Evolutionary conservation across 2,329 filamentous ascomycete genomes (phyloP).

Genomic region (Pleoardoris graminearum): DNA sequence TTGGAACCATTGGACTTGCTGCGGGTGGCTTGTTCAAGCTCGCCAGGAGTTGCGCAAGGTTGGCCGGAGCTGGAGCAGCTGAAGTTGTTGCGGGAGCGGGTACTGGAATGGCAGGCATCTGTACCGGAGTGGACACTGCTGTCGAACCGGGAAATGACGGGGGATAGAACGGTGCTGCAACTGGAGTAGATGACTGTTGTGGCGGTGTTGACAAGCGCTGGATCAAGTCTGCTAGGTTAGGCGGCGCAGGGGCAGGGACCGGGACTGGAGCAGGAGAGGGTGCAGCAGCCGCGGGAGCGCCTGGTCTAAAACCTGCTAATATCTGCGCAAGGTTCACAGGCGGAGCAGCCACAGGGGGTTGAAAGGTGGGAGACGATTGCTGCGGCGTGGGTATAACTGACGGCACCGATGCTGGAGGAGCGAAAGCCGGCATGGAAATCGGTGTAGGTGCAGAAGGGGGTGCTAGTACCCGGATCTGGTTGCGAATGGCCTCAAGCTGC

Average conservation of each 20-base stretch:
- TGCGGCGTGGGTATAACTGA: constrained; percentile 35
- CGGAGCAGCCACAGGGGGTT: constrained; percentile 23
- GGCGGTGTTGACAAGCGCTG: constrained; percentile 34
- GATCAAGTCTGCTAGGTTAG: constrained; percentile 37
- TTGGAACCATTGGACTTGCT: constrained; percentile 16
- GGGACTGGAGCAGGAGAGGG: constrained; percentile 23
- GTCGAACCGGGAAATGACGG: constrained; percentile 32
- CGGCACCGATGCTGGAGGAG: constrained; percentile 41
- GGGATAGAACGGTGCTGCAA: constrained; percentile 32
- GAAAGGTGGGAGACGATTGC: constrained; percentile 21
- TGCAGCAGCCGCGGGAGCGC: constrained; percentile 23
- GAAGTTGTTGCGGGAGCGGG: constrained; percentile 33
- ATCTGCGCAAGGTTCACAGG: constrained; percentile 36
- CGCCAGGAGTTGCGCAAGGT: constrained; percentile 38
- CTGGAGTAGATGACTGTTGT: constrained; percentile 28
- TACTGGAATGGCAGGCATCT: constrained; percentile 17
- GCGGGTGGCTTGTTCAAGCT: constrained; percentile 35
- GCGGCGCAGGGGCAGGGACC: constrained; percentile 14
- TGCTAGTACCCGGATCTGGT: constrained; percentile 77
- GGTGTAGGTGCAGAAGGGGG: constrained; percentile 58
- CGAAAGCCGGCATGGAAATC: constrained; percentile 36
- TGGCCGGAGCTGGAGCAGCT: constrained; percentile 25
- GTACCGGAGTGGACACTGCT: constrained; percentile 27
- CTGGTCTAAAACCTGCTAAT: constrained; percentile 30
- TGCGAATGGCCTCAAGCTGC: constrained; percentile 81